phyloP scores from a whole-genome alignment of 73 alveolate genomes.

The Paramecium tetraurelia region DNA sequence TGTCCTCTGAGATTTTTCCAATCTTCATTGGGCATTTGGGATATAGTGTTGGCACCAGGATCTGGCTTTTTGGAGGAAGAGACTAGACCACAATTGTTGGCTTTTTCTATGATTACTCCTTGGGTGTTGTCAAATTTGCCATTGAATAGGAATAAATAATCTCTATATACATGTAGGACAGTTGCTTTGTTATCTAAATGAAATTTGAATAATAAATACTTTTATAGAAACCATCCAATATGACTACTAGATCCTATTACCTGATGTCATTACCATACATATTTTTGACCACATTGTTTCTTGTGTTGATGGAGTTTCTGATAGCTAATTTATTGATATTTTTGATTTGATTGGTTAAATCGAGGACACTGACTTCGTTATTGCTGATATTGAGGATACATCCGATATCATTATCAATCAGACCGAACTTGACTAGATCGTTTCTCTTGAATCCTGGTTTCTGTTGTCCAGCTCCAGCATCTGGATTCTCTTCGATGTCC shows the following conservation, averaged over 20 bases:
- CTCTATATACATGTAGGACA: constrained; percentile 27
- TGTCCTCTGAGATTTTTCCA: background rate
- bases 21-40: background rate
- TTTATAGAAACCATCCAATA: constrained; percentile 38
- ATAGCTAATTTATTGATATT: background rate
- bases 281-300: constrained; percentile 24
- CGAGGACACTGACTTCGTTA: background rate
- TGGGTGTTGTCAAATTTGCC: constrained; percentile 4
- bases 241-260: background rate
- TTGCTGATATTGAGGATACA: background rate
- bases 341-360: background rate
- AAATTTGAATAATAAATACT: background rate
- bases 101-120: constrained; percentile 32
- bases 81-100: constrained; percentile 30
- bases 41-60: background rate
- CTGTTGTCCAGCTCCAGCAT: background rate
- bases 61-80: background rate
- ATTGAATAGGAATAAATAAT: constrained; percentile 32
- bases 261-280: constrained; percentile 36
- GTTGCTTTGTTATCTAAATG: background rate
- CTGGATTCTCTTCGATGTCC: background rate
- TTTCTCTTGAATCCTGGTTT: constrained; percentile 4
- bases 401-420: constrained; percentile 24
- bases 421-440: constrained; percentile 8
- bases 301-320: background rate